phyloP scores from a whole-genome alignment of 192 early-diverging fungal genomes.

The Glomus cerebriforme region DNA sequence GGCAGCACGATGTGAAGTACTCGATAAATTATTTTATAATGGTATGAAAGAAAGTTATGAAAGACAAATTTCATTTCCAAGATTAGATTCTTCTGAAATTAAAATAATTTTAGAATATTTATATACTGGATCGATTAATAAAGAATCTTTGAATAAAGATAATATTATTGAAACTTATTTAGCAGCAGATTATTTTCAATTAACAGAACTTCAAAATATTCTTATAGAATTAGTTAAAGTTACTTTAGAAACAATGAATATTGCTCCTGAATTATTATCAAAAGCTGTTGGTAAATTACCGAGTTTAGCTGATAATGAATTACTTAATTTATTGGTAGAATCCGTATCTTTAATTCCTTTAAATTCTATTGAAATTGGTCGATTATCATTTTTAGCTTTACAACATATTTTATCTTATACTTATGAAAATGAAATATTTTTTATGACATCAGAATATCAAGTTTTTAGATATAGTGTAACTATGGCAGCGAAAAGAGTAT shows the following conservation, averaged over 20 bases:
- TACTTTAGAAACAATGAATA: not conserved
- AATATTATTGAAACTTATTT: not conserved
- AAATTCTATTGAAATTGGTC: not conserved
- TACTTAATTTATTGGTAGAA: not conserved
- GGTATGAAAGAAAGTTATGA: constrained; percentile 15
- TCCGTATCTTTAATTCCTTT: not conserved
- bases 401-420: not conserved
- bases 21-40: constrained; percentile 13
- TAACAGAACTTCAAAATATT: not conserved
- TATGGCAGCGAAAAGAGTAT: not conserved
- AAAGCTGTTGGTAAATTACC: not conserved
- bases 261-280: not conserved
- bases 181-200: constrained; percentile 20
- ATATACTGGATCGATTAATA: not conserved
- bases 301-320: not conserved
- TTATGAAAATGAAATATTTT: not conserved
- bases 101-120: constrained; percentile 15
- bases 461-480: not conserved
- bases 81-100: not conserved
- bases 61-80: not conserved
- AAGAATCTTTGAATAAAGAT: not conserved
- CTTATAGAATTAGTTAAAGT: not conserved
- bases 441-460: not conserved
- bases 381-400: not conserved
- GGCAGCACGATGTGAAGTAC: constrained; percentile 1